phyloP scores from a whole-genome alignment of 805 yeast species.

The Hanseniaspora meyeri region DNA sequence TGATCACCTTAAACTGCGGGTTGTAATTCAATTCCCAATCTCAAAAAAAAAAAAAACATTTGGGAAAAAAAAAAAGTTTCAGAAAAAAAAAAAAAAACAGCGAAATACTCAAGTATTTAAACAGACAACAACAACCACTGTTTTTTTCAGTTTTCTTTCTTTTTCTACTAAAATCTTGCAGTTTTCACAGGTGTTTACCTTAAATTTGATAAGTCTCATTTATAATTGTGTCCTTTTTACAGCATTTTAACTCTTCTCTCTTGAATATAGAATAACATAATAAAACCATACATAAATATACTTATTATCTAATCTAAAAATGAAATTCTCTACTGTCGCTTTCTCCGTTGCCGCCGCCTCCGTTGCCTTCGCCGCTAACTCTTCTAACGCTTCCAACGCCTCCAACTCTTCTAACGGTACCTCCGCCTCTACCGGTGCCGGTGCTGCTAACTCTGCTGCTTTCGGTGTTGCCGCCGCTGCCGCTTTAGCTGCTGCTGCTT shows the following conservation, averaged over 20 bases:
- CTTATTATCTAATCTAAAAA: slow-evolving; percentile 24
- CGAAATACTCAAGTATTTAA: not conserved
- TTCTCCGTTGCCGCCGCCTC: slow-evolving; percentile 60
- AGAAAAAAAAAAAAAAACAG: not conserved
- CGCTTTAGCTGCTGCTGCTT: slow-evolving; percentile 68
- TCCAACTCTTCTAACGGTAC: slow-evolving; percentile 34
- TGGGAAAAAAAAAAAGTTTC: not conserved
- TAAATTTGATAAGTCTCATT: too few relatives aligned
- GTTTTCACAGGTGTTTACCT: too few relatives aligned
- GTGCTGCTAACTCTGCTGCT: slow-evolving; percentile 48
- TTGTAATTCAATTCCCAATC: not conserved
- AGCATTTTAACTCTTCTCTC: not conserved
- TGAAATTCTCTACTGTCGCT: slow-evolving; percentile 63
- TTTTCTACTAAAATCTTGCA: too few relatives aligned
- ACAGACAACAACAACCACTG: not conserved
- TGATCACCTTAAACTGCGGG: not conserved
- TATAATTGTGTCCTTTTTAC: too few relatives aligned
- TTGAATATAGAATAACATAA: not conserved
- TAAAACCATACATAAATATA: not conserved
- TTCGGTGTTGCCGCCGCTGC: slow-evolving; percentile 68
- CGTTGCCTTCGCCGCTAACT: slow-evolving; percentile 53
- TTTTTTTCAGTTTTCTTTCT: not conserved
- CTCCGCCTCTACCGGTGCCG: slow-evolving; percentile 36
- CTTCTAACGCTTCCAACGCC: slow-evolving; percentile 32
- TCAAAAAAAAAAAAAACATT: not conserved